Evolutionary conservation across 1,284 basidiomycete species (phyloP).

Genomic region (Rhizopogon parksii): DNA sequence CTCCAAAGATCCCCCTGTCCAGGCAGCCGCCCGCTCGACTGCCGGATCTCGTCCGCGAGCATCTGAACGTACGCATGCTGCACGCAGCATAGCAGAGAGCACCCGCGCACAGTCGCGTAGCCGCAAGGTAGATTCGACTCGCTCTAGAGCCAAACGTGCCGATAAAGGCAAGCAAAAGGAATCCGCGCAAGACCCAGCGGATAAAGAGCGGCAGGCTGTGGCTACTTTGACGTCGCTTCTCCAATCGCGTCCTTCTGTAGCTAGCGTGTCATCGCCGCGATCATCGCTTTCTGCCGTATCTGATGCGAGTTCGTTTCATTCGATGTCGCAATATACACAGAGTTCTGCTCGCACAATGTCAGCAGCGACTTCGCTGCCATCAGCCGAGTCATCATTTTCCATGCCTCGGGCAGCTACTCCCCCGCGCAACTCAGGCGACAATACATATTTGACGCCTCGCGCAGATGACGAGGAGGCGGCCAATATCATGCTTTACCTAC

Average conservation of each 20-base stretch:
- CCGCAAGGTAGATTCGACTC: conserved; percentile 19
- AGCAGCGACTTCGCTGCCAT: conserved; percentile 26
- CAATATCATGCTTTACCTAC: conserved; percentile 71
- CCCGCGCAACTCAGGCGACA: conserved; percentile 18
- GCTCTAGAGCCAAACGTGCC: conserved; percentile 17
- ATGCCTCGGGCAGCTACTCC: conserved; percentile 24
- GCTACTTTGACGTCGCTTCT: conserved; percentile 68
- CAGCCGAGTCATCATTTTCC: conserved; percentile 28
- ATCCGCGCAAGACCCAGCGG: conserved; percentile 33
- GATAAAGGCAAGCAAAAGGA: conserved; percentile 49
- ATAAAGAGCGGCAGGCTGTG: conserved; percentile 73
- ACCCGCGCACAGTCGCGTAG: conserved; percentile 35
- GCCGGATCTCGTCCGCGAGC: conserved; percentile 25
- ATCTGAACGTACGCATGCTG: conserved; percentile 7
- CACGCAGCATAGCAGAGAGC: conserved; percentile 38
- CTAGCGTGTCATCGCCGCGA: conserved; percentile 54
- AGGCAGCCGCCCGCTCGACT: conserved; percentile 38
- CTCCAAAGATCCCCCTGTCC: conserved; percentile 58
- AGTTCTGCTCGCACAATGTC: conserved; percentile 47
- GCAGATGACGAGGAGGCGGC: conserved; percentile 66
- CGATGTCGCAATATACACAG: conserved; percentile 55
- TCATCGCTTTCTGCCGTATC: conserved; percentile 56
- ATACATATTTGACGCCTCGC: conserved; percentile 22
- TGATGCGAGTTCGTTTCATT: conserved; percentile 47
- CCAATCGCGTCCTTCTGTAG: conserved; percentile 53